Percentiles rank a stretch among this genome's conserved stretches.
These are phyloP conservation scores for Xylaria castorea DNA, from an alignment of 495 filamentous ascomycete genomes.

Conservation along the genomic window DNA sequence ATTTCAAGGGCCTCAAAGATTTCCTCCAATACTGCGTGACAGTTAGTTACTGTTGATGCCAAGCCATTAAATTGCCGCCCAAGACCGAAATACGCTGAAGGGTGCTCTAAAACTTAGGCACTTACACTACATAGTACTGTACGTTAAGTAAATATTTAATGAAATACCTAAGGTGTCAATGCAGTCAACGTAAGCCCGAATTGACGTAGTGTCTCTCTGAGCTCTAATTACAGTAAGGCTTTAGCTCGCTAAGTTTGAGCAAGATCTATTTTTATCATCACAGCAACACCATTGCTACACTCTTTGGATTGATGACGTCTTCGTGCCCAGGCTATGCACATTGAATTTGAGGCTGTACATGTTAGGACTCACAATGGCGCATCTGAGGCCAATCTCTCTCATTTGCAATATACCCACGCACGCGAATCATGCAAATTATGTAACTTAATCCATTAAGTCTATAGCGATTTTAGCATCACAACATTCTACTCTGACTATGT, in stretches of 20 bases:
- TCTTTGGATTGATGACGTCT: not conserved
- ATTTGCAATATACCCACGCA: not conserved
- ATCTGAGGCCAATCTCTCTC: not conserved
- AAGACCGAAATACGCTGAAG: not conserved
- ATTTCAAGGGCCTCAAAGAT: too few relatives aligned
- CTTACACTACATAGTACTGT: too few relatives aligned
- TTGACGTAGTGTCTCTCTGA: not conserved
- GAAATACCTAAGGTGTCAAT: too few relatives aligned
- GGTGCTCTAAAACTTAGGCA: too few relatives aligned
- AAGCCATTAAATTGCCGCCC: too few relatives aligned
- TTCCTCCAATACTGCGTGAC: not conserved
- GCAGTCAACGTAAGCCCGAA: not conserved
- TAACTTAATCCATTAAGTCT: not conserved
- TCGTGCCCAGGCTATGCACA: not conserved
- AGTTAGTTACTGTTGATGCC: not conserved
- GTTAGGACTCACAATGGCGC: not conserved
- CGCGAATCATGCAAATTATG: not conserved
- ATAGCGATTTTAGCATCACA: not conserved
- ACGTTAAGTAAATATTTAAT: too few relatives aligned
- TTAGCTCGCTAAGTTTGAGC: not conserved
- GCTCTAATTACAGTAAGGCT: too few relatives aligned
- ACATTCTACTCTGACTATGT: slow-evolving; percentile 11
- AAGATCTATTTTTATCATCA: not conserved
- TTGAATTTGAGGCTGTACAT: not conserved
- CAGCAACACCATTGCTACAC: slow-evolving; percentile 3